Base-by-base conservation (phyloP, 495 filamentous ascomycete genomes). In the Parachaetomium inaequale region DNA sequence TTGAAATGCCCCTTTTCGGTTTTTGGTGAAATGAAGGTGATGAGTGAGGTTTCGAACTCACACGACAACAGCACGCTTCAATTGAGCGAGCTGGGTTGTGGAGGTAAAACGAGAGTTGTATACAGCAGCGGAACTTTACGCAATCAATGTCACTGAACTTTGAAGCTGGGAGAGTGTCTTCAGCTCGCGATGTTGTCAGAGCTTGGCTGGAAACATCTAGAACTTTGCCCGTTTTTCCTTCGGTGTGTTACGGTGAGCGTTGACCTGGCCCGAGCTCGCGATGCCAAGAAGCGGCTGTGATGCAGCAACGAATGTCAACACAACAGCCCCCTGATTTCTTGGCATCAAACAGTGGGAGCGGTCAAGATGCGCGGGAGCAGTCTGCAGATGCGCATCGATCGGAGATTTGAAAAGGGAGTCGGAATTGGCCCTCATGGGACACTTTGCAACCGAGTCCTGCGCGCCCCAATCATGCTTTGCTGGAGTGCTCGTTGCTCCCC, bases 191-290 rank as follows among this genome's bases (percentile, higher is more conserved):
- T 47, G 7, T 8, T 14, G 2, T 49, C 7, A 49, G 26, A 17
- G 36, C 19, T 36, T 46, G 34, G 40, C 54, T 66, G 51, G 64
- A 66, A 66, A 38, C 31, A 50, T 63, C 64, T 66, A 66, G 64
- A 66, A 66, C n/a, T 46, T 23, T 17, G 10, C 10, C 46, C 50
- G 4, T 17, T 26, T 63, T 50, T 60, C 23, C 29, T 3, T 49
- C 61, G 46, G 56, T 59, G 50, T 55, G 46, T 1, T 36, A 43
- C 58, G 58, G 58, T 54, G 49, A 54, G 49, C 25, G 11, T 36
- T 65, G 53, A 61, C 57, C 52, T 58, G 36, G 53, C 28, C 36
- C 32, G 11, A 25, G 51, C 51, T 43, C 6, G n/a, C n/a, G 15
- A 32, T 29, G 58, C 58, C 58, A 61, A 61, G 58, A 61, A 2